Percentiles rank a stretch among this genome's conserved stretches.
Evolutionary conservation across 2,329 filamentous ascomycete genomes (phyloP).

Genomic region (Drechslerella stenobrocha): DNA sequence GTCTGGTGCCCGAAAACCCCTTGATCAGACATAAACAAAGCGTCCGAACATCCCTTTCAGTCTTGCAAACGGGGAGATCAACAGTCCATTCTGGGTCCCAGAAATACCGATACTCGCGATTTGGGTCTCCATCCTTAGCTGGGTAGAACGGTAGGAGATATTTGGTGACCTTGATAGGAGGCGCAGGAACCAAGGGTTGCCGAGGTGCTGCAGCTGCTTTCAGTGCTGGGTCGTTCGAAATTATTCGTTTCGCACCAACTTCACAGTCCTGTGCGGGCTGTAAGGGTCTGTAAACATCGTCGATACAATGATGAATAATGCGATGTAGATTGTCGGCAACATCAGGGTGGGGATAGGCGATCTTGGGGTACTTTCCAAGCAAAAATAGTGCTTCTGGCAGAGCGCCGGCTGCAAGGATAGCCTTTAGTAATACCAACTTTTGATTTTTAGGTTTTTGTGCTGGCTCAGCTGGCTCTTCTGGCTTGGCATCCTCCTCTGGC

Average conservation of each 20-base stretch:
- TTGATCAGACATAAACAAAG: slow-evolving; percentile 72
- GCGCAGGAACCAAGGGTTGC: slow-evolving; percentile 67
- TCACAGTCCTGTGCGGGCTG: slow-evolving; percentile 67
- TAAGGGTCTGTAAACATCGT: slow-evolving; percentile 68
- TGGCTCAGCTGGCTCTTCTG: slow-evolving; percentile 55
- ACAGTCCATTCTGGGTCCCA: slow-evolving; percentile 92
- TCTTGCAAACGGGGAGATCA: slow-evolving; percentile 87
- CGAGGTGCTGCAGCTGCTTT: slow-evolving; percentile 68
- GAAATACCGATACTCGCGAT: slow-evolving; percentile 78
- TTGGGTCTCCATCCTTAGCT: slow-evolving; percentile 31
- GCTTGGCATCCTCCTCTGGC: slow-evolving; percentile 59
- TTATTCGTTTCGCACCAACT: slow-evolving; percentile 50
- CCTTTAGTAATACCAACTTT: slow-evolving; percentile 80
- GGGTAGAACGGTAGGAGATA: slow-evolving; percentile 43
- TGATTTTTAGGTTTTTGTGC: slow-evolving; percentile 67
- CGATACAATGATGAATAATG: slow-evolving; percentile 78
- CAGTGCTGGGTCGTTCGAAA: slow-evolving; percentile 43
- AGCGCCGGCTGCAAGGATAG: slow-evolving; percentile 85
- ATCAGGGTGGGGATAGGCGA: slow-evolving; percentile 81
- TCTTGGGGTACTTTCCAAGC: slow-evolving; percentile 87
- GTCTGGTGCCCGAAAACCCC: slow-evolving; percentile 83
- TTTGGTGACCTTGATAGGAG: slow-evolving; percentile 53
- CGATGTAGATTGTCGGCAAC: slow-evolving; percentile 80
- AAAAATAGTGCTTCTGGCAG: slow-evolving; percentile 92
- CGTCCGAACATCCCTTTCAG: slow-evolving; percentile 72